Base-by-base conservation (phyloP, 1,139 yeast species). In the Magnusiomyces magnusii region DNA sequence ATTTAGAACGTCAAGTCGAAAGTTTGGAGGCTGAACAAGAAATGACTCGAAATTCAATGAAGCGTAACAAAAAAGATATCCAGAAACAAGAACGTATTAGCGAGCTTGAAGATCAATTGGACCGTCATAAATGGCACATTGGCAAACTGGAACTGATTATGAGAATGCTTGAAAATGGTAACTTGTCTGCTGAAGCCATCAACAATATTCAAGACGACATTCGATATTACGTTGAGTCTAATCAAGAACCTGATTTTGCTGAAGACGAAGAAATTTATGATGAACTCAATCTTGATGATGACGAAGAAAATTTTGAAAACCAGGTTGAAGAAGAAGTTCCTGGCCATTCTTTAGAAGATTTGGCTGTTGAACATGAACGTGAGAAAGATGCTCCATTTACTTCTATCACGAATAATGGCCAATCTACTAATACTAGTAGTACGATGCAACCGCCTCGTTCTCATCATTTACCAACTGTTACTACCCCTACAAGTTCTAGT, bases 251-350 rank as follows among this genome's bases (percentile, higher is more conserved):
- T n/a, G 97, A 92, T 68, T 95, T 91, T 72, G 88, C 93, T 27
- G 98, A 93, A 69, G 96, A 93, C 72, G 98, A 93, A 67, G 93
- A 91, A 42, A 84, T 93, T 64, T 93, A 93, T 71, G 98, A 93
- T 66, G 91, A 85, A 60, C 80, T 93, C 64, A 93, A 88, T 58
- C 80, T 90, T 57, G 90, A 83, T 59, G 90, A 85, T 53, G 85
- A 83, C 28, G 75, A 76, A 31, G 78, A 77, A 59, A 82, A 79
- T 59, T 81, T 78, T 57, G 74, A 76, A 51, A 76, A 76, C 36
- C 36, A 68, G 63, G 3, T 61, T 68, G 41, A 74, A 68, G 55
- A 75, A 69, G 60, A 72, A 69, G 31, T 59, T 2, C 61, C 61
- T 2, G 58, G 60, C 17, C 56, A 59, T 44, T 69, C 75, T 5